phyloP scores from a whole-genome alignment of 805 yeast species.

The Starmerella sirachaensis region DNA sequence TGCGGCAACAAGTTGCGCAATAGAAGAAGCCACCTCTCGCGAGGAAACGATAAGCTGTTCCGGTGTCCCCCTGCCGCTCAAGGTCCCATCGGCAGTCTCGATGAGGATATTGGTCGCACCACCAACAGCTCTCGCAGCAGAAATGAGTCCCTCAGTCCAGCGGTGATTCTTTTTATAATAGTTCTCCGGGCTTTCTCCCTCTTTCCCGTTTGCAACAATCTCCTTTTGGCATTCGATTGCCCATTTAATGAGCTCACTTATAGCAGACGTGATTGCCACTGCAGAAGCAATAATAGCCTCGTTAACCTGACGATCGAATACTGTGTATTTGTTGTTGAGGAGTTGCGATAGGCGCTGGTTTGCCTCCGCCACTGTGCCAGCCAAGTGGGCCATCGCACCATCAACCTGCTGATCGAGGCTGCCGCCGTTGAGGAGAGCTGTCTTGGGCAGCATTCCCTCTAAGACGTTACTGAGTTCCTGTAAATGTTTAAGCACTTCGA shows the following conservation, averaged over 20 bases:
- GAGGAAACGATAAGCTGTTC: conserved; percentile 84
- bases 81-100: conserved; percentile 75
- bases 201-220: conserved; percentile 60
- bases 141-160: conserved; percentile 88
- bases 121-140: conserved; percentile 82
- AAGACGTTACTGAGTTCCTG: conserved; percentile 45
- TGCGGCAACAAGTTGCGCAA: conserved; percentile 86
- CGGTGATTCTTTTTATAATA: conserved; percentile 78
- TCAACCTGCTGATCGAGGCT: conserved; percentile 63
- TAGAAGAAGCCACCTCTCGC: conserved; percentile 82
- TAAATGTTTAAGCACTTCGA: conserved; percentile 58
- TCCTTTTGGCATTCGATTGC: conserved; percentile 75
- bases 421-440: conserved; percentile 25
- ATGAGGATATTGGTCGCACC: conserved; percentile 70
- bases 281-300: conserved; percentile 70
- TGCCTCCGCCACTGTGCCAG: conserved; percentile 55
- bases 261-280: conserved; percentile 66
- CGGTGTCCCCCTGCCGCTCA: conserved; percentile 49
- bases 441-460: conserved; percentile 43
- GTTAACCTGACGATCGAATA: conserved; percentile 55
- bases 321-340: conserved; percentile 29
- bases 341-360: conserved; percentile 45
- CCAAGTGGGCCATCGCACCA: conserved; percentile 60
- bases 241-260: conserved; percentile 55
- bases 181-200: conserved; percentile 52